phyloP scores from a whole-genome alignment of 83 land plant species.

The Picea abies region DNA sequence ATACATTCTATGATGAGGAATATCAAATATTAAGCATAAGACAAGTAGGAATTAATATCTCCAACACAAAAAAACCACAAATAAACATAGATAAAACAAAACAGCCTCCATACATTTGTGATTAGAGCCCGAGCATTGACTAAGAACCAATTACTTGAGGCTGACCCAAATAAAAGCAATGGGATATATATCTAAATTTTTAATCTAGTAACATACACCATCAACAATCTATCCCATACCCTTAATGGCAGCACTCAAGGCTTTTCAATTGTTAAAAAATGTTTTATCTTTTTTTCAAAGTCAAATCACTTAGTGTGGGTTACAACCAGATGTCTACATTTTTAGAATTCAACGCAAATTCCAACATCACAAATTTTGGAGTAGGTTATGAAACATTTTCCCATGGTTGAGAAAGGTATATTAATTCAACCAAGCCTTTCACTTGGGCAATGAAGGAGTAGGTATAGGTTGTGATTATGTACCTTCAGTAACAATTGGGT shows the following conservation, averaged over 20 bases:
- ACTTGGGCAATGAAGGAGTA: neutral
- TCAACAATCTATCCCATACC: neutral
- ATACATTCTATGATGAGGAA: no score
- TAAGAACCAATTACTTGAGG: constrained; percentile 16
- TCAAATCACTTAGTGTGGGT: neutral
- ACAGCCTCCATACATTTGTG: constrained; percentile 15
- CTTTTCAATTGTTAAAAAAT: neutral
- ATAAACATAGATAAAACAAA: neutral
- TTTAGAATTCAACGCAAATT: neutral
- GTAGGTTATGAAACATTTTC: neutral
- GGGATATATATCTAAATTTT: neutral
- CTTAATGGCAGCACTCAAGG: neutral
- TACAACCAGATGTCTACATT: neutral
- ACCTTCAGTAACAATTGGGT: neutral
- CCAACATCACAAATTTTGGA: constrained; percentile 8
- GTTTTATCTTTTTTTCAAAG: neutral
- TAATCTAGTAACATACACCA: neutral
- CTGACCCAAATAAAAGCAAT: constrained; percentile 2
- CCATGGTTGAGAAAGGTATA: constrained; percentile 4
- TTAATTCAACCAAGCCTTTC: neutral
- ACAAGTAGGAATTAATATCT: no score
- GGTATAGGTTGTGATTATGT: constrained; percentile 5
- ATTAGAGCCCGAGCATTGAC: constrained; percentile 7
- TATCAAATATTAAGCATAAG: no score
- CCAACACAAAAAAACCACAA: no score